phyloP scores from a whole-genome alignment of 2,329 filamentous ascomycete species.

The Acrodontium crateriforme region DNA sequence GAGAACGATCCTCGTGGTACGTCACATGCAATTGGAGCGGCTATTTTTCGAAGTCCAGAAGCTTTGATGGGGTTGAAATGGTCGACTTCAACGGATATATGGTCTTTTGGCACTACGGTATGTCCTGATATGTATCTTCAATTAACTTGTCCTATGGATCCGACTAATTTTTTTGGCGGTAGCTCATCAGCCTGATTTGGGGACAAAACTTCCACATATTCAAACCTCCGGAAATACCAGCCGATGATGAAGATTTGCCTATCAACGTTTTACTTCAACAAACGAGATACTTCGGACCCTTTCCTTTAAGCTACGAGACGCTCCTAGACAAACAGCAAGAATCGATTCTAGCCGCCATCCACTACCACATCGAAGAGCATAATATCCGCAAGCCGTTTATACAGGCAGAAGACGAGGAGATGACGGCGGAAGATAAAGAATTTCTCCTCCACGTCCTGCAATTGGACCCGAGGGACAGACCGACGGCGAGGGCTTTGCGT shows the following conservation, averaged over 20 bases:
- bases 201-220: constrained; percentile 17
- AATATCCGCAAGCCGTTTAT: constrained; percentile 13
- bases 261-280: constrained; percentile 15
- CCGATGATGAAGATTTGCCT: constrained; percentile 14
- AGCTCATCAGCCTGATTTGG: constrained; percentile 20
- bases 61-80: constrained; percentile 20
- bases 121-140: constrained; percentile 6
- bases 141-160: background rate
- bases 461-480: constrained; percentile 29
- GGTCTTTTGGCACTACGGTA: constrained; percentile 27
- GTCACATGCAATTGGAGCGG: constrained; percentile 21
- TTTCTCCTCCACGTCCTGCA: constrained; percentile 32
- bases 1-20: constrained; percentile 7
- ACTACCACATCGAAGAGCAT: constrained; percentile 7
- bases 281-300: constrained; percentile 16
- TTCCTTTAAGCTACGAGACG: constrained; percentile 13
- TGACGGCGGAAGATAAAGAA: constrained; percentile 18
- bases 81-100: constrained; percentile 27
- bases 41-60: constrained; percentile 27
- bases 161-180: constrained; percentile 1
- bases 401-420: constrained; percentile 15
- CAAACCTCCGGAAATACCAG: constrained; percentile 10
- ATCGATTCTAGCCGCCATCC: constrained; percentile 5
- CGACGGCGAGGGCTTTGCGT: constrained; percentile 26
- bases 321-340: constrained; percentile 10